Conservation (phyloP, 257 asterid species). For the Echites panduratus region DNA sequence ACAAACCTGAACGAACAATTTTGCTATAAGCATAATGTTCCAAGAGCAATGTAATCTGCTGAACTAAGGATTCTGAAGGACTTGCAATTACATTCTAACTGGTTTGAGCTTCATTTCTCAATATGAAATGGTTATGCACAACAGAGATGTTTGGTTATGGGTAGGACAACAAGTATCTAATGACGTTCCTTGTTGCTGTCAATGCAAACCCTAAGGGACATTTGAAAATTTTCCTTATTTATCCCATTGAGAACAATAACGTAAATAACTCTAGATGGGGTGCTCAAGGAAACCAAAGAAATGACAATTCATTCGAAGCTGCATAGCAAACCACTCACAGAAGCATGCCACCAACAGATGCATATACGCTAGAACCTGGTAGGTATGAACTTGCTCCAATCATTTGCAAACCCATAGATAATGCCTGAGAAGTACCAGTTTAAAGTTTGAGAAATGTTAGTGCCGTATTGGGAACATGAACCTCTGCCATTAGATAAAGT, state of each 20-base stretch:
- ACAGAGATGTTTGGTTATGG: not conserved
- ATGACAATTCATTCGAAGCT: not conserved
- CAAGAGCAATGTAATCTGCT: not conserved
- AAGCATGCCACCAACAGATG: constrained; percentile 83
- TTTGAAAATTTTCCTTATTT: not conserved
- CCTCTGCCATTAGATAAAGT: not conserved
- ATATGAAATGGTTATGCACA: not conserved
- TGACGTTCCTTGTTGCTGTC: not conserved
- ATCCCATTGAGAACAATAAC: not conserved
- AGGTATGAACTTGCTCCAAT: constrained; percentile 48
- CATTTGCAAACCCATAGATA: constrained; percentile 66
- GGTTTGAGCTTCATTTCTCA: not conserved
- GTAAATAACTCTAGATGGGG: not conserved
- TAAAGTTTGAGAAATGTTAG: constrained; percentile 12
- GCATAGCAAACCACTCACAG: constrained; percentile 50
- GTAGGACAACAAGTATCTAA: not conserved
- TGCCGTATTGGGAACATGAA: not conserved
- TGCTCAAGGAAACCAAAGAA: constrained; percentile 4
- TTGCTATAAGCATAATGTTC: constrained; percentile 4
- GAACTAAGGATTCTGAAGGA: not conserved
- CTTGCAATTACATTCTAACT: not conserved
- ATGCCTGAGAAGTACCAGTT: constrained; percentile 43
- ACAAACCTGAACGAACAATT: constrained; percentile 49
- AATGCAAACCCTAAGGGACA: not conserved
- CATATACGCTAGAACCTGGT: constrained; percentile 35